Evolutionary conservation across 768 basidiomycete genomes (phyloP), one percentile per base, ranked within the genome.

Genomic region (Steccherinum ochraceum): DNA sequence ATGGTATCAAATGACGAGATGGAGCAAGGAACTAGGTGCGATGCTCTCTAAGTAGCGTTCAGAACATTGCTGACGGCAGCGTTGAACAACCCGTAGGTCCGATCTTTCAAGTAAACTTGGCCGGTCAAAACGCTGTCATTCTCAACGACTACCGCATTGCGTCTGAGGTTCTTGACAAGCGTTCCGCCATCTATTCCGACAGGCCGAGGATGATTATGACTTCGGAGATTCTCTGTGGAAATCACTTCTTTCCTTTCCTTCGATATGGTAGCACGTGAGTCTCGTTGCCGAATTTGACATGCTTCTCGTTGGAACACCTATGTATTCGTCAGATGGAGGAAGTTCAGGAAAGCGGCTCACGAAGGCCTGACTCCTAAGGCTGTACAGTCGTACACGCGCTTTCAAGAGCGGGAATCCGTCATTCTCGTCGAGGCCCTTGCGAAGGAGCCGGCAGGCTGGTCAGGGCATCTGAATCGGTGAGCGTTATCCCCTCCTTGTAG

Each of bases 1-100:
- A 62, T 86, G 84, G 83, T 65, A 84, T 39, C 25, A 30, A 30
- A 24, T 50, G 39, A 30, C 49, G 23, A 20, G 24, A 20, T 50
- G 49, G 49, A 25, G 10, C 12, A 43, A 50, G 16, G 4, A 13
- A 13, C 42, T 41, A 13, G 49, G 49, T 50, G 26, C 12, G 35
- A 42, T 5, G 20, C 40, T 11, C 5, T 43, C 40, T 41, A 11
- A 4, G n/a, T 12, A 12, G 5, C 49, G 12, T 7, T 41, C 49
- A 11, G 11, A n/a, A 26, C 24, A 12, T 44, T 24, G 5, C 20
- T 5, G 18, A 11, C 24, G 30, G n/a, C 40, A 24, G 24, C 40
- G 21, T 43, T 39, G 35, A 39, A 11, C 11, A 11, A 11, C 40
- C 10, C 24, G 7, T 23, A 51, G 50, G 50, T 3, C 18, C 41